Percentiles rank a stretch among this genome's conserved stretches.
phyloP scores from a whole-genome alignment of 1,139 yeast species.

The Zygosaccharomyces pseudobailii region DNA sequence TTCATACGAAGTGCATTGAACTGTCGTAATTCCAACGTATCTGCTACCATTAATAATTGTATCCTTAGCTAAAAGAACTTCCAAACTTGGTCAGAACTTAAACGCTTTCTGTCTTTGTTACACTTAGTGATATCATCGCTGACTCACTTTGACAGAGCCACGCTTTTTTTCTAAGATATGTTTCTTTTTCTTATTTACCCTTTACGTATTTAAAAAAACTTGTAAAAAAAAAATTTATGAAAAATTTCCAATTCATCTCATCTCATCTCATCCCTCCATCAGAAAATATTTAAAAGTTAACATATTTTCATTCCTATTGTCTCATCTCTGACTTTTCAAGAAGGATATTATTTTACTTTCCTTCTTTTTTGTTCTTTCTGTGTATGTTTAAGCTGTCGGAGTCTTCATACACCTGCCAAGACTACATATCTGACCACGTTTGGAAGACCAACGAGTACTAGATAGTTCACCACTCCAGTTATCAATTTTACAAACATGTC shows the following conservation, averaged over 20 bases:
- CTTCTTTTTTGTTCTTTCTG: neutral
- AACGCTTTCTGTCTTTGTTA: neutral
- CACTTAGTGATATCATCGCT: conserved; percentile 1
- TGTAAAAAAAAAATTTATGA: neutral
- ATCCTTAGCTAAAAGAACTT: neutral
- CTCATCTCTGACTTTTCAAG: neutral
- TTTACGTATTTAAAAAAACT: conserved; percentile 1
- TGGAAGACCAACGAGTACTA: conserved; percentile 43
- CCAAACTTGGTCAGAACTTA: neutral
- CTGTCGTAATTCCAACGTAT: too few species aligned
- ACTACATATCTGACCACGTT: conserved; percentile 46
- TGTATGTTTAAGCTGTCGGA: conserved; percentile 31
- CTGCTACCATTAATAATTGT: too few species aligned
- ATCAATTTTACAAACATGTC: conserved; percentile 21
- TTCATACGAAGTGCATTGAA: too few species aligned
- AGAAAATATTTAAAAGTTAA: neutral
- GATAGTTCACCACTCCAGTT: conserved; percentile 1
- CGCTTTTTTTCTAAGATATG: neutral
- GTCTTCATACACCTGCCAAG: conserved; percentile 38
- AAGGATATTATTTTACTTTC: neutral
- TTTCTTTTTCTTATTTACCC: neutral
- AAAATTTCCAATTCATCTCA: neutral
- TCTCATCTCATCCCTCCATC: neutral
- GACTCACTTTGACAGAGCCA: conserved; percentile 1
- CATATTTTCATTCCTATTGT: neutral